Conservation (phyloP, 495 filamentous ascomycete species). For the Neohortaea acidophila region DNA sequence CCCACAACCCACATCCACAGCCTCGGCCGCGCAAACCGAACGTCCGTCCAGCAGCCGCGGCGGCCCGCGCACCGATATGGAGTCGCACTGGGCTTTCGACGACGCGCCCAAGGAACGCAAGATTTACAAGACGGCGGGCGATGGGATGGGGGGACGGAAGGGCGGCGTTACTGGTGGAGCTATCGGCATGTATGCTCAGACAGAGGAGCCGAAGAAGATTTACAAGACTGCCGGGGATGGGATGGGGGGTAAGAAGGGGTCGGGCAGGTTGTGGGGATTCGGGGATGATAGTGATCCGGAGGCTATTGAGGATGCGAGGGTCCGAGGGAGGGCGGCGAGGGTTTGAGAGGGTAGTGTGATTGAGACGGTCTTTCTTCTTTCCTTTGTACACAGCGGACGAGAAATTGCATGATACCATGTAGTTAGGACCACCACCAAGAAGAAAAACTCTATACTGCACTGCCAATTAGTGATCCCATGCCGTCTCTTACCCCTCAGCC, state of each 20-base stretch:
- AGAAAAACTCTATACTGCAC: too few species aligned
- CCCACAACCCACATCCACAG: too few species aligned
- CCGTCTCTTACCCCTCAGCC: constrained; percentile 44
- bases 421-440: too few species aligned
- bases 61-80: constrained; percentile 3
- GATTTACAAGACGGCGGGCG: constrained; percentile 37
- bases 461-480: too few species aligned
- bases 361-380: too few species aligned
- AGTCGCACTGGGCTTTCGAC: constrained; percentile 9
- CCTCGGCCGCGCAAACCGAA: constrained; percentile 31
- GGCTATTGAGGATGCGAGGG: too few species aligned
- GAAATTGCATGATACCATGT: too few species aligned
- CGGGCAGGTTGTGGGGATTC: not conserved
- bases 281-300: too few species aligned
- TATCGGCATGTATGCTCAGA: constrained; percentile 20
- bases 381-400: too few species aligned
- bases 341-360: too few species aligned
- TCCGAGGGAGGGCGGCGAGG: too few species aligned
- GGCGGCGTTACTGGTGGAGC: constrained; percentile 45
- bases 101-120: constrained; percentile 6
- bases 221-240: constrained; percentile 47
- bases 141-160: constrained; percentile 63
- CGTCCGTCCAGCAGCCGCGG: not conserved
- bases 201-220: constrained; percentile 21
- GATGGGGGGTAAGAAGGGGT: constrained; percentile 54